Evolutionary conservation across 2,329 filamentous ascomycete genomes (phyloP), one percentile per base, ranked within the genome.

Genomic region (Sclerotinia glacialis): DNA sequence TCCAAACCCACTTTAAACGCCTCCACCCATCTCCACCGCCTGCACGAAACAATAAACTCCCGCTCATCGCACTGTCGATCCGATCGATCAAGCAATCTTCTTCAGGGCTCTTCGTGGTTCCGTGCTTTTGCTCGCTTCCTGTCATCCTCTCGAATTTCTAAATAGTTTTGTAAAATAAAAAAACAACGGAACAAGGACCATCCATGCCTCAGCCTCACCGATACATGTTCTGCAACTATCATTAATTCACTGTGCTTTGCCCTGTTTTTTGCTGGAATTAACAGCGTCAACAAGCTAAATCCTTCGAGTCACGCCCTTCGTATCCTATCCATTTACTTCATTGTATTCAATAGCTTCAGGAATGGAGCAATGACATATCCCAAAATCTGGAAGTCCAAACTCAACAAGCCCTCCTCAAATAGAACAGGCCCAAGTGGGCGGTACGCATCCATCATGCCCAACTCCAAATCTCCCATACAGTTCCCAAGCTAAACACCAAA

Each of bases 31-130:
- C 7, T 26, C 58, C 28, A 37, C 58, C 44, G 28, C 31, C 58
- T 61, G 44, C 28, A 61, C 31, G 44, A 61, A 49, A 61, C 44
- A 61, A 26, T 49, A 37, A 49, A 37, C 49, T 49, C n/a, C 58
- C 58, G 28, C 44, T 44, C 44, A 8, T 60, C 28, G 47, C 21
- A 60, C 12, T n/a, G 44, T 47, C 44, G 58, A 60, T 60, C 58
- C 58, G 58, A 60, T 60, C 42, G 28, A 60, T 60, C 42, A 60
- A 59, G 58, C 23, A 46, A 23, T 11, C 18, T 34, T 59, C 11
- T 37, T 49, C 56, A 49, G 18, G 56, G 58, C 34, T 26, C 28
- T 60, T 49, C 58, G 44, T 37, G n/a, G 28, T 37, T 49, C 58
- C 31, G 28, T 26, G 42, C 56, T 59, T 59, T 58, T 31, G 40